phyloP scores from a whole-genome alignment of 306 rosid species.

The Medicago lupulina region DNA sequence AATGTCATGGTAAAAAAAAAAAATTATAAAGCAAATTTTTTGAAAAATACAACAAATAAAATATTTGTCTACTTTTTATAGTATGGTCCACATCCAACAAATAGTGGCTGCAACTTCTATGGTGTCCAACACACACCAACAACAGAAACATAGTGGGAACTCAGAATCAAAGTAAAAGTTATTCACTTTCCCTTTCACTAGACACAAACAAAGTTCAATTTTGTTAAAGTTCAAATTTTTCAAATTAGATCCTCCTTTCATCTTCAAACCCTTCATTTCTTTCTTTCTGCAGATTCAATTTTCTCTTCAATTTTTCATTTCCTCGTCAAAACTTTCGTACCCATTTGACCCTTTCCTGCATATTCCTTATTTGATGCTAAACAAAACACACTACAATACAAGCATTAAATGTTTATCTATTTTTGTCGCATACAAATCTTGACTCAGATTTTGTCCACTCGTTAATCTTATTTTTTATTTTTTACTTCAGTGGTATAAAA shows the following conservation, averaged over 20 bases:
- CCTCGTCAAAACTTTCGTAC: slow-evolving; percentile 46
- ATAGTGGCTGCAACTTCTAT: slow-evolving; percentile 49
- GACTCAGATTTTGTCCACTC: slow-evolving; percentile 36
- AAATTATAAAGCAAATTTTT: too few species aligned
- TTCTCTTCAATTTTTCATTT: slow-evolving; percentile 20
- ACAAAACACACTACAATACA: slow-evolving; percentile 21
- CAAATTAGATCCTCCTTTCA: slow-evolving; percentile 30
- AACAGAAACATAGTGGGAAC: slow-evolving; percentile 29
- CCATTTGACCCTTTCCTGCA: slow-evolving; percentile 33
- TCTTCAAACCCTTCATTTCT: slow-evolving; percentile 29
- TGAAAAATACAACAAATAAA: too few species aligned
- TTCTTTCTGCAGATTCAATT: slow-evolving; percentile 47
- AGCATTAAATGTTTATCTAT: slow-evolving; percentile 14
- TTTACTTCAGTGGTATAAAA: background rate
- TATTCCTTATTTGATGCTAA: slow-evolving; percentile 28
- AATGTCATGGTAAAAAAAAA: too few species aligned
- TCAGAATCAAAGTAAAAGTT: slow-evolving; percentile 34
- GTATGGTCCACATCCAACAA: slow-evolving; percentile 21
- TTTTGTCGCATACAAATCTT: slow-evolving; percentile 19
- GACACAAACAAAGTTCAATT: slow-evolving; percentile 14
- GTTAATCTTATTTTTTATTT: slow-evolving; percentile 6
- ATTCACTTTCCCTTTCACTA: slow-evolving; percentile 54
- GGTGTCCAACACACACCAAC: slow-evolving; percentile 38
- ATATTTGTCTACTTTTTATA: too few species aligned
- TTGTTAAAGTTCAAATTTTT: slow-evolving; percentile 31